Evolutionary conservation across 441 rosid species (phyloP).

Genomic region (Corymbia calophylla): DNA sequence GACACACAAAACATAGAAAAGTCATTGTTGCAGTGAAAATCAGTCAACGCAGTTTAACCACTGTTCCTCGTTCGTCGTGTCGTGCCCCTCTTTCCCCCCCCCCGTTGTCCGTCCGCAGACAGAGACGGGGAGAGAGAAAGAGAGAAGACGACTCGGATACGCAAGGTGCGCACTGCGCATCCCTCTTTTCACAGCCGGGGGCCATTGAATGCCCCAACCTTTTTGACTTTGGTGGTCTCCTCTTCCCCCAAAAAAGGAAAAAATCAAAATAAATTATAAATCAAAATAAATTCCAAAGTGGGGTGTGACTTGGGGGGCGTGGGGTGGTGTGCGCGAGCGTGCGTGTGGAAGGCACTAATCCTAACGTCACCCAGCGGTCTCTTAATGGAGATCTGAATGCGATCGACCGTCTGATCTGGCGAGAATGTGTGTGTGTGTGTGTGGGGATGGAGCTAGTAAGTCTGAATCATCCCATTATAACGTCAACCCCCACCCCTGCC

Average conservation of each 20-base stretch:
- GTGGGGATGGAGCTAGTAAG: too few relatives aligned
- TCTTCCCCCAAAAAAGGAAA: background rate
- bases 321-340: background rate
- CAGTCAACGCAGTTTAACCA: background rate
- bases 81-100: background rate
- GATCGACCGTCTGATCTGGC: background rate
- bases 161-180: background rate
- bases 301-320: background rate
- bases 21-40: background rate
- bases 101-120: too few relatives aligned
- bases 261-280: background rate
- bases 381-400: background rate
- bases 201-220: background rate
- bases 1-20: background rate
- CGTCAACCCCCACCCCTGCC: background rate
- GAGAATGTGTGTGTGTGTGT: too few relatives aligned
- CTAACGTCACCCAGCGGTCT: background rate
- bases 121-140: background rate
- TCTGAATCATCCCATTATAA: background rate
- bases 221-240: background rate
- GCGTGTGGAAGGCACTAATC: too few relatives aligned
- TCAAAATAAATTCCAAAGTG: background rate
- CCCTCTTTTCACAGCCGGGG: background rate
- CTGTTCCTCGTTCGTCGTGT: background rate
- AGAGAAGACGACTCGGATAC: background rate